Base-by-base conservation (phyloP, 768 basidiomycete genomes). In the Russula vinacea region DNA sequence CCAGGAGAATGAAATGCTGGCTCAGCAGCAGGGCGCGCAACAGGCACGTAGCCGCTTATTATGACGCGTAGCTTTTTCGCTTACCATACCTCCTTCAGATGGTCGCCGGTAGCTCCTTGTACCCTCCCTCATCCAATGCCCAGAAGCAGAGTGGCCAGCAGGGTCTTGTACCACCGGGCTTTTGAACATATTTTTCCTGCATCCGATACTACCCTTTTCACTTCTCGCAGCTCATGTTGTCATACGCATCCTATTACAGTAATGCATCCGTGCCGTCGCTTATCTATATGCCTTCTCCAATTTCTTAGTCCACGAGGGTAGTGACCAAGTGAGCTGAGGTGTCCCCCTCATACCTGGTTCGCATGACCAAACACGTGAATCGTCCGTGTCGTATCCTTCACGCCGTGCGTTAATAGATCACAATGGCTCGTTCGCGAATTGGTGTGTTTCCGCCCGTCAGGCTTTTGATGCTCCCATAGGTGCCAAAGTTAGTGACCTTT, bases 1-100 rank as follows among this genome's bases (percentile, higher is more conserved):
- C 53, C 94, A 98, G 77, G 97, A 98, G 77, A 88, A 90, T 77
- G 94, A 98, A 77, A 84, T 92, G 83, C 78, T 91, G 67, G 92
- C 92, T 58, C 94, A 96, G 74, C 92, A 94, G 74, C 89, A 92
- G 75, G 94, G 94, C 50, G 89, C 88, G 14, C 92, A 94, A 75
- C 90, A 92, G 84, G 94, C 91, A 62, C 64, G 62, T 32, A 8
- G n/a, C 16, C 1, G 7, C 35, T 3, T 11, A 1, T 3, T 26
- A 17, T 7, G 13, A 5, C 35, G 5, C 19, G n/a, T 26, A 22
- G 3, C 11, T 26, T 26, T n/a, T 8, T 35, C 19, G 19, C 66
- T 64, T 33, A 67, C 29, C 42, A 14, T 45, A 5, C 19, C 1
- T 32, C 7, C 58, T 40, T 55, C 17, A 69, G 68, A 69, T 69